Base-by-base conservation (phyloP, 2,329 filamentous ascomycete species). In the Colletotrichum theobromicola region DNA sequence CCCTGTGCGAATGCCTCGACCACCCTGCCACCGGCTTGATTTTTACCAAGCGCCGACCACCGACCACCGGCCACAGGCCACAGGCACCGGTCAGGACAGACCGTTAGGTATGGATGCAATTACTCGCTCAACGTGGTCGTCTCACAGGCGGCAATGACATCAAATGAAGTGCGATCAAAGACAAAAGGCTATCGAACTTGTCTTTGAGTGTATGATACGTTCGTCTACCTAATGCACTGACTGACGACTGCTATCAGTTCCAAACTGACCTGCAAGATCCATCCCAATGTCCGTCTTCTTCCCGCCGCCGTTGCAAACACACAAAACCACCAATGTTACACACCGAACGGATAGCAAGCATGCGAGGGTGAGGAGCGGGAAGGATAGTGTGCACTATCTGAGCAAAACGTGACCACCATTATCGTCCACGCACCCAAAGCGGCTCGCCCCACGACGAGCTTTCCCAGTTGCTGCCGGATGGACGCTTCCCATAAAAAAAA, bases 401-500 rank as follows among this genome's bases (percentile, higher is more conserved):
- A 46, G 55, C 34, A 34, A 34, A 68, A 34, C 55, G 66, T 61
- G 24, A 26, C 18, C 12, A 61, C 57, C 66, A 68, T 50, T 50
- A 46, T 46, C 62, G 62, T 63, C 26, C 60, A 21, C 62, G n/a
- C 62, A 46, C 46, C 67, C 50, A 50, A 42, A 70, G 71, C 13
- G 42, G 42, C 42, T 50, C 57, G 21, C 26, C 57, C 18, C 26
- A 30, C 57, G 18, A 67, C 34, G 42, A 63, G 21, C 61, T n/a
- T 60, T 67, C 57, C 34, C 68, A 46, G 28, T 58, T 57, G 32
- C 67, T 63, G 69, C 68, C 63, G 46, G 62, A 67, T 72, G 62
- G 72, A 72, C 72, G 72, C 72, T 75, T 68, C 63, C 72, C 62
- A 75, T 72, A 75, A 72, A 42, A 60, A 58, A 34, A 32, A 66